Conservation (phyloP, 768 basidiomycete species). For the Imleria badia region DNA sequence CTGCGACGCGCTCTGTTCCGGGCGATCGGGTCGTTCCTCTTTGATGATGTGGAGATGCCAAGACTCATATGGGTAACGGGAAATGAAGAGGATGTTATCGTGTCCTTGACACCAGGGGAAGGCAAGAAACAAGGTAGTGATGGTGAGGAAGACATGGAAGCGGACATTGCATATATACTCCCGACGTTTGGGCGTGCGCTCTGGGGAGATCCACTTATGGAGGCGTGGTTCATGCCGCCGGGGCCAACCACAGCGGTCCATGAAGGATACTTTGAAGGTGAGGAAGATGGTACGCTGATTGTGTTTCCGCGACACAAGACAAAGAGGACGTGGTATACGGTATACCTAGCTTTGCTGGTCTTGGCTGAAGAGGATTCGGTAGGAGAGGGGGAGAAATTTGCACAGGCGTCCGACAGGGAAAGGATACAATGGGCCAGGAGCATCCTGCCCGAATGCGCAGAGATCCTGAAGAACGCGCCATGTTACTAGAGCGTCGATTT, state of each 20-base stretch:
- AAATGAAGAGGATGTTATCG: constrained; percentile 55
- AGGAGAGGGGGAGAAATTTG: constrained; percentile 14
- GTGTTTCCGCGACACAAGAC: constrained; percentile 68
- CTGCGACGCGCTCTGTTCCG: constrained; percentile 56
- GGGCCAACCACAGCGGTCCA: constrained; percentile 49
- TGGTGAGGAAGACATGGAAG: constrained; percentile 17
- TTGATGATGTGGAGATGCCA: constrained; percentile 75
- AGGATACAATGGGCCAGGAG: constrained; percentile 41
- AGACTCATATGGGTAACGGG: constrained; percentile 65
- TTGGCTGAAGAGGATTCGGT: constrained; percentile 42
- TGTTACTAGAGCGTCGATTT: constrained; percentile 24
- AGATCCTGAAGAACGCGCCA: constrained; percentile 43
- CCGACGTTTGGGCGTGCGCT: constrained; percentile 53
- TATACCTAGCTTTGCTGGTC: constrained; percentile 58
- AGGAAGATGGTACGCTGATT: constrained; percentile 50
- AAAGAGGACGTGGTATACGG: constrained; percentile 74
- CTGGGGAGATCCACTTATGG: constrained; percentile 78
- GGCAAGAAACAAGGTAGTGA: neutral
- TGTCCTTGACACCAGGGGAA: constrained; percentile 36
- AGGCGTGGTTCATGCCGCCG: constrained; percentile 56
- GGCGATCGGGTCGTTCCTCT: constrained; percentile 73
- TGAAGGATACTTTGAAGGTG: constrained; percentile 54
- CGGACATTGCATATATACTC: constrained; percentile 34
- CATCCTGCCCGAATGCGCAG: constrained; percentile 40
- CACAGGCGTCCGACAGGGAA: constrained; percentile 21